These are phyloP conservation scores for Apophysomyces variabilis DNA, from an alignment of 371 early-diverging fungal species.

Conservation along the genomic window DNA sequence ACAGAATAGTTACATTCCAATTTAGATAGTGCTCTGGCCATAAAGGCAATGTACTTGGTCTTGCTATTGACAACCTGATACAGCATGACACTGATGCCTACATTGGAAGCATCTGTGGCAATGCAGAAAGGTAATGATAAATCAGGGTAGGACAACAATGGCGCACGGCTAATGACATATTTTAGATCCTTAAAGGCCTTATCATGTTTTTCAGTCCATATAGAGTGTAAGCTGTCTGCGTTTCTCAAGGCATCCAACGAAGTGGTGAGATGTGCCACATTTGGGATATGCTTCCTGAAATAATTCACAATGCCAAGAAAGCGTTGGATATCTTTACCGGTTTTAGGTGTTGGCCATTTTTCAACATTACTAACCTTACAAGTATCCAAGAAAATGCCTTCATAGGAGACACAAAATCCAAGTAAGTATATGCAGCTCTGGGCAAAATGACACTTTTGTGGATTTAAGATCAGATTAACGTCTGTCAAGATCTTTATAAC, in stretches of 20 bases:
- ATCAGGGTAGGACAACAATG: conserved; percentile 19
- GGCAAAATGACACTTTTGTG: conserved; percentile 23
- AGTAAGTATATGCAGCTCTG: conserved; percentile 9
- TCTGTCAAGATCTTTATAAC: conserved; percentile 13
- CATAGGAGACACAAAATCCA: conserved; percentile 19
- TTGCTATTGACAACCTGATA: conserved; percentile 16
- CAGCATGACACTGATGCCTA: conserved; percentile 36
- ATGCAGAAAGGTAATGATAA: conserved; percentile 26
- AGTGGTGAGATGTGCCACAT: no score
- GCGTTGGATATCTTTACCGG: conserved; percentile 17
- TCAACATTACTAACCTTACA: conserved; percentile 19
- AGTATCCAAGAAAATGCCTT: conserved; percentile 17
- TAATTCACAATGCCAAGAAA: conserved; percentile 31
- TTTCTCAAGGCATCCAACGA: no score
- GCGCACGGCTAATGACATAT: not conserved
- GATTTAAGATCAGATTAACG: conserved; percentile 22
- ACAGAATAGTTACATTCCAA: conserved; percentile 6
- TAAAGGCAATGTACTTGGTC: conserved; percentile 18
- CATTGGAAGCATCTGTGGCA: conserved; percentile 41
- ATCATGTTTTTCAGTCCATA: no score
- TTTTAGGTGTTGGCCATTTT: conserved; percentile 17
- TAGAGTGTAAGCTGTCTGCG: no score
- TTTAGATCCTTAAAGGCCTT: not conserved
- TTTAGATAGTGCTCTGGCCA: conserved; percentile 1
- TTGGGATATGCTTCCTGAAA: conserved; percentile 18